Percentiles rank a stretch among this genome's conserved stretches.
These are phyloP conservation scores for Corymbia citriodora DNA, from an alignment of 441 rosid genomes.

Conservation along the genomic window DNA sequence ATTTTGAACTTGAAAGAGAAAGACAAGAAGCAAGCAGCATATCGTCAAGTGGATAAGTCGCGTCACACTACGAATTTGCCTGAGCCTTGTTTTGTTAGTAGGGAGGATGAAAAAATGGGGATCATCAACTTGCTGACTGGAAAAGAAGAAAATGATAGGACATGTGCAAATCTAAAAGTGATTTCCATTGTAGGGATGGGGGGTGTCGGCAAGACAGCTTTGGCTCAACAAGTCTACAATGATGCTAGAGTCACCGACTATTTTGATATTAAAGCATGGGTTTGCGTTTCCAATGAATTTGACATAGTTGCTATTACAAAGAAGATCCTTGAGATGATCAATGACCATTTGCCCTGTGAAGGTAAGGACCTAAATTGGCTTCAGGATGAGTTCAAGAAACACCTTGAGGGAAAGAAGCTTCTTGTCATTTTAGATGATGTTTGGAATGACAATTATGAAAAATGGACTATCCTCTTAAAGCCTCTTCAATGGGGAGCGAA, in stretches of 20 bases:
- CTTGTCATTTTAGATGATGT: rapidly evolving
- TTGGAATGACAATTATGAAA: not conserved
- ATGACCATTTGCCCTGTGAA: rapidly evolving
- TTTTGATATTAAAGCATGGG: not conserved
- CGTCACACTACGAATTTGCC: no score
- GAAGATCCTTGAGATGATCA: not conserved
- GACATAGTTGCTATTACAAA: not conserved
- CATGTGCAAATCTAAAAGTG: not conserved
- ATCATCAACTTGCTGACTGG: rapidly evolving
- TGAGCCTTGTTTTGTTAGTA: rapidly evolving
- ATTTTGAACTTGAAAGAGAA: rapidly evolving
- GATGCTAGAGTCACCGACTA: rapidly evolving
- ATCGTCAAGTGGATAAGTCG: rapidly evolving
- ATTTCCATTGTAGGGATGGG: not conserved
- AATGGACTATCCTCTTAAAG: not conserved
- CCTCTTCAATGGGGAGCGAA: rapidly evolving
- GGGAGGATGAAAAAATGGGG: no score
- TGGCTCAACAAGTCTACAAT: not conserved
- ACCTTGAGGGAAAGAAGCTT: not conserved
- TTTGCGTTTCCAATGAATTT: not conserved
- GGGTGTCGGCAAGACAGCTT: not conserved
- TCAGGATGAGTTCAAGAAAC: not conserved
- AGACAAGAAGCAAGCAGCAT: rapidly evolving
- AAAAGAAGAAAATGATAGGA: not conserved
- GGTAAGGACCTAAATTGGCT: rapidly evolving